Base-by-base conservation (phyloP, 139 green algal genomes). In the Spirogloea muscicola region DNA sequence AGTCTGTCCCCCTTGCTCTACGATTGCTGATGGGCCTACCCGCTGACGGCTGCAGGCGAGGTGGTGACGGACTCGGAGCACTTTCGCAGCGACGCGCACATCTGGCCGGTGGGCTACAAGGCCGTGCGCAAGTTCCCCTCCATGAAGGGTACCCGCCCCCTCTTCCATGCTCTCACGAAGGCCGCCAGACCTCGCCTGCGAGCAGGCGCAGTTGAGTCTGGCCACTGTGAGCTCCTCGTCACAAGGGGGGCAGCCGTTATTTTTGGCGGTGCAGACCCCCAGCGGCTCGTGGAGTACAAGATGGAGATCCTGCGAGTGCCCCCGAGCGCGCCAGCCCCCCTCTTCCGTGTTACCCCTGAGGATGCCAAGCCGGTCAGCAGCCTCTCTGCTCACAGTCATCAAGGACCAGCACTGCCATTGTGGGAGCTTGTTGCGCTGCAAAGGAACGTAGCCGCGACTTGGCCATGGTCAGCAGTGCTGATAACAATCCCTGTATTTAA, bases 231-330 rank as follows among this genome's bases (percentile, higher is more conserved):
- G 10, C 51, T 61, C 6, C 21, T 9, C 13, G 21, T 25, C 33
- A 21, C 51, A 18, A 61, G 51, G 51, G 51, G 51, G 33, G 29
- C 13, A 6, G 51, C 13, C 6, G 51, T 21, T 9, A 25, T 61
- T 61, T 9, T 25, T 36, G 21, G 57, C 13, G 29, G 10, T 42
- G 16, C 52, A 74, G 65, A 74, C 69, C 48, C 57, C 21, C 31
- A 36, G 13, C 4, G 39, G 65, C 13, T 65, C 6, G 65, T 74
- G 34, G 37, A 67, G 25, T 76, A 74, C 58, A 68, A 6, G 7
- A 74, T 74, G 65, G 65, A 74, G 13, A 46, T 74, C 39, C 52
- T 74, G 58, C 34, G 65, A n/a, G n/a, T n/a, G 7, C 36, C 68
- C 37, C 6, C 5, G 39, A 70, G 27, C 49, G 10, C 6, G 57